Evolutionary conservation across 164 flowering plant genomes (phyloP).

Genomic region (Kingdonia uniflora): DNA sequence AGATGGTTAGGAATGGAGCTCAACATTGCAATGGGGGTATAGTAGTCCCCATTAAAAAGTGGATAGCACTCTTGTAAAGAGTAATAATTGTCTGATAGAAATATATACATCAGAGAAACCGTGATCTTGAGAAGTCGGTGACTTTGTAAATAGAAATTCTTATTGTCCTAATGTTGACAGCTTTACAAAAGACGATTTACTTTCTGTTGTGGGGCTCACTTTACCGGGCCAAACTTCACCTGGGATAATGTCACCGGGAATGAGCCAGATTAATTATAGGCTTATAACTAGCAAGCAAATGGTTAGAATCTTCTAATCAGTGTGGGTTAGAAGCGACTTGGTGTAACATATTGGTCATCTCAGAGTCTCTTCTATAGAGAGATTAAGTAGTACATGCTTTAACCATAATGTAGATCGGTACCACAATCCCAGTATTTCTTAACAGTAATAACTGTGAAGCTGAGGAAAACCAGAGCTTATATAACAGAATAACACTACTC

Average conservation of each 20-base stretch:
- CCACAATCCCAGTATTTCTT: too few species aligned
- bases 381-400: too few species aligned
- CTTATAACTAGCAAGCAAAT: slow-evolving; percentile 81
- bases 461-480: too few species aligned
- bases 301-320: slow-evolving; percentile 83
- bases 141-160: slow-evolving; percentile 5
- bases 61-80: slow-evolving; percentile 49
- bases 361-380: slow-evolving; percentile 52
- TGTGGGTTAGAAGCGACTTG: slow-evolving; percentile 73
- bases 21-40: too few species aligned
- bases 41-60: too few species aligned
- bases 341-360: slow-evolving; percentile 73
- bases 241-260: neutral
- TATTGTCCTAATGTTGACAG: neutral
- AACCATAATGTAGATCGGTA: too few species aligned
- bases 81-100: slow-evolving; percentile 59
- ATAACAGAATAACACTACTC: too few species aligned
- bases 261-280: slow-evolving; percentile 28
- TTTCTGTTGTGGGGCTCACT: slow-evolving; percentile 17
- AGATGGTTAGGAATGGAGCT: too few species aligned
- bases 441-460: too few species aligned
- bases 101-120: slow-evolving; percentile 11
- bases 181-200: slow-evolving; percentile 18
- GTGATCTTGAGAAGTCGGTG: slow-evolving; percentile 4
- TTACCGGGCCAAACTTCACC: neutral